Evolutionary conservation across 768 basidiomycete genomes (phyloP).

Genomic region (Tylopilus subfusipes): DNA sequence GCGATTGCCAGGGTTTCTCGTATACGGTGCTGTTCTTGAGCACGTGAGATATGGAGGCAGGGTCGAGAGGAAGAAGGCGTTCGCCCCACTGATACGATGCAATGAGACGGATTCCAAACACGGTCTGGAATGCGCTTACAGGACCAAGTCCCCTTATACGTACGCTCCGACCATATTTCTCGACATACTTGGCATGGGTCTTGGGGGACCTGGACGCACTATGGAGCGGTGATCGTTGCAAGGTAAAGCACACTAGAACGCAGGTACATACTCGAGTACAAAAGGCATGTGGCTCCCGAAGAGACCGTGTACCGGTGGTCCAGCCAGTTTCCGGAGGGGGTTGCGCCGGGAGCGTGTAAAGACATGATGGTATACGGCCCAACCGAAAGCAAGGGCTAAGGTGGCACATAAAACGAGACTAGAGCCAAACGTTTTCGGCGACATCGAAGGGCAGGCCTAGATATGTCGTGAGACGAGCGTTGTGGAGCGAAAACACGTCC

Average conservation of each 20-base stretch:
- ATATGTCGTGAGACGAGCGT: too few relatives aligned
- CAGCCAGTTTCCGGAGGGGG: constrained; percentile 54
- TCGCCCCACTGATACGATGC: constrained; percentile 58
- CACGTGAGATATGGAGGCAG: constrained; percentile 68
- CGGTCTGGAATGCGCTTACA: constrained; percentile 41
- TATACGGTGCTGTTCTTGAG: constrained; percentile 69
- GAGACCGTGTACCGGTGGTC: constrained; percentile 50
- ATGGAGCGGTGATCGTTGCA: neutral
- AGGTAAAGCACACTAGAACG: neutral
- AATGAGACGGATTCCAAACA: constrained; percentile 10
- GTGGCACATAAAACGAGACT: constrained; percentile 9
- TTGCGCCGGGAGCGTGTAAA: constrained; percentile 31
- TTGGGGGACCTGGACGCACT: constrained; percentile 53
- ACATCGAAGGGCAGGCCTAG: neutral
- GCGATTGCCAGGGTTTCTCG: constrained; percentile 82
- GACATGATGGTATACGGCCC: constrained; percentile 24
- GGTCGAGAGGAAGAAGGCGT: constrained; percentile 79
- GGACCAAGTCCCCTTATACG: constrained; percentile 65
- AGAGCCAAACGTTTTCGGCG: neutral
- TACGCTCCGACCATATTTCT: constrained; percentile 65
- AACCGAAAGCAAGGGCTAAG: constrained; percentile 11
- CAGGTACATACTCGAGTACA: constrained; percentile 53
- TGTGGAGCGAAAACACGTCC: neutral
- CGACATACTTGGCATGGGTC: constrained; percentile 50
- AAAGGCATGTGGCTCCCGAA: constrained; percentile 52